Conservation (phyloP, 352 stramenopile species). For the Pythium angustatum region DNA sequence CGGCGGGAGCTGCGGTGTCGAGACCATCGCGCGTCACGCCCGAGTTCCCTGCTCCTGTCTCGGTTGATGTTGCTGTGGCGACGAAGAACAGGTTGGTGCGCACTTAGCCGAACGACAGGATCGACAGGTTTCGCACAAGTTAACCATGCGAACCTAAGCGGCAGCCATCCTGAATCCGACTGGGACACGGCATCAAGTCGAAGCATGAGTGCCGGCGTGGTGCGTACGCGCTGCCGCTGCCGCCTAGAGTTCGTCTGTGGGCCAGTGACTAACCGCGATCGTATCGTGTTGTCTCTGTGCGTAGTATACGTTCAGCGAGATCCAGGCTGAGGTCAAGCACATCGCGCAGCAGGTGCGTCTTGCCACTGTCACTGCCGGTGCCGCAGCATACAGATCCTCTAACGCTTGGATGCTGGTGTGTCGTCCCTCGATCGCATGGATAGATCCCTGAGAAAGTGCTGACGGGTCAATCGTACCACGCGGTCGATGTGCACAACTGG, state of each 20-base stretch:
- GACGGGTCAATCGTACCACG: conserved; percentile 67
- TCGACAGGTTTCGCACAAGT: too few relatives aligned
- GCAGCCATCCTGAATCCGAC: neutral
- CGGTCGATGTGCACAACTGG: conserved; percentile 80
- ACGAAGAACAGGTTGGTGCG: too few relatives aligned
- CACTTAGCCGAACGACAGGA: too few relatives aligned
- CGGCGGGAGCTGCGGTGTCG: conserved; percentile 10
- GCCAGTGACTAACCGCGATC: neutral
- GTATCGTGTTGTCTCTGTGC: neutral
- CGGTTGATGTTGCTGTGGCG: too few relatives aligned
- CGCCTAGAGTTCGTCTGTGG: neutral
- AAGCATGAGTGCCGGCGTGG: conserved; percentile 8
- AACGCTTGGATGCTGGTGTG: too few relatives aligned
- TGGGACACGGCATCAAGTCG: neutral
- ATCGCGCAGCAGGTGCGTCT: conserved; percentile 69
- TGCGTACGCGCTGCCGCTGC: neutral
- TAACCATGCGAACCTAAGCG: conserved; percentile 13
- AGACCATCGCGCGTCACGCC: conserved; percentile 26
- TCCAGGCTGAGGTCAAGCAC: conserved; percentile 88
- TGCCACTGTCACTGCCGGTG: neutral
- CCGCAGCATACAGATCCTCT: neutral
- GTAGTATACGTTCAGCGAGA: conserved; percentile 83
- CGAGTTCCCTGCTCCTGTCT: too few relatives aligned
- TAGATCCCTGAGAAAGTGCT: conserved; percentile 80
- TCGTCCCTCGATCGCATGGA: too few relatives aligned